Evolutionary conservation across 2,329 filamentous ascomycete genomes (phyloP).

Genomic region (Tolypocladium album): DNA sequence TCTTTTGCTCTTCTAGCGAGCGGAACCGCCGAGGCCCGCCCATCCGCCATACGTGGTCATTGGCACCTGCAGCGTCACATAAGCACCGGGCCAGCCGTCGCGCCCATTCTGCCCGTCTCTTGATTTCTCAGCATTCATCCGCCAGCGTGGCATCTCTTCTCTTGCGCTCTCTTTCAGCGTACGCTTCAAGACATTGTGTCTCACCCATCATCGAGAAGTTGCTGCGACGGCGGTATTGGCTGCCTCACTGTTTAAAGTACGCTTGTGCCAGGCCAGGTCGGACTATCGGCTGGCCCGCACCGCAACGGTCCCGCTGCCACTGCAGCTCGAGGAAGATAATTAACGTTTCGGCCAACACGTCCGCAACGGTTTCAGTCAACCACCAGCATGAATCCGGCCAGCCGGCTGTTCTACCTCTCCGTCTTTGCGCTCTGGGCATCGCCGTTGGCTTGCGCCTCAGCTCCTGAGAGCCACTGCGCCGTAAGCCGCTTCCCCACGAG

Average conservation of each 20-base stretch:
- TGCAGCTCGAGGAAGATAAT: not conserved
- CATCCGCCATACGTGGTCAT: not conserved
- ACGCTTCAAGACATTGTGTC: not conserved
- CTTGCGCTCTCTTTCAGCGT: not conserved
- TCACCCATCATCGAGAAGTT: not conserved
- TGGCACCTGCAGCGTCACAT: not conserved
- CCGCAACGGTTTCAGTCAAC: not conserved
- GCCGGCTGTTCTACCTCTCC: conserved; percentile 43
- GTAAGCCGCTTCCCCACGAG: conserved; percentile 28
- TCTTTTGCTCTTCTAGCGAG: not conserved
- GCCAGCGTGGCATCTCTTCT: conserved; percentile 12
- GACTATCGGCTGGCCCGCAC: not conserved
- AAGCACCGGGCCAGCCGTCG: not conserved
- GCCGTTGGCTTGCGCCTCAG: conserved; percentile 31
- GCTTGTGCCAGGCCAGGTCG: not conserved
- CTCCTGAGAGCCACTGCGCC: conserved; percentile 37
- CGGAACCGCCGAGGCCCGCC: not conserved
- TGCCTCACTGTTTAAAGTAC: not conserved
- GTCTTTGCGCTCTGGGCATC: conserved; percentile 45
- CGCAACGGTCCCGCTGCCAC: not conserved
- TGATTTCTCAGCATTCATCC: conserved; percentile 4
- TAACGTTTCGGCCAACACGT: not conserved
- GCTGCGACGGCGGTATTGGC: not conserved
- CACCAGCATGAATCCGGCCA: conserved; percentile 38
- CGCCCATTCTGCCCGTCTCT: not conserved